phyloP scores from a whole-genome alignment of 148 eudicot species.

The Polygonum maritimum region DNA sequence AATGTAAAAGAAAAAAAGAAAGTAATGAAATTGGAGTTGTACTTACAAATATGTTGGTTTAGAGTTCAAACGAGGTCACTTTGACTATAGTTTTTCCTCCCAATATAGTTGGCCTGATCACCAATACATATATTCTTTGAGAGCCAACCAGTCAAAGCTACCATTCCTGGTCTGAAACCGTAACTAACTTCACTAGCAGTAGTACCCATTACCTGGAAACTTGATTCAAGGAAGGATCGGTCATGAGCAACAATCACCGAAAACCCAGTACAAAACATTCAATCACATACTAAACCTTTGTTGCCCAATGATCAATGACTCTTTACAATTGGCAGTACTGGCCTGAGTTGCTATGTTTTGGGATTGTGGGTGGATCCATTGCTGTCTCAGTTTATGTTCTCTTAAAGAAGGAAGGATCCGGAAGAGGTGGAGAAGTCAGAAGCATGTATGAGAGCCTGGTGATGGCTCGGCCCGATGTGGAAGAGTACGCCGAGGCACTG shows the following conservation, averaged over 20 bases:
- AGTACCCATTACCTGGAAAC: background rate
- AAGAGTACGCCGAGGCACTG: background rate
- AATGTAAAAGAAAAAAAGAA: too few species aligned
- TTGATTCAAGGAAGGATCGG: background rate
- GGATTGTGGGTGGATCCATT: slow-evolving; percentile 28
- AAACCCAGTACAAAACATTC: background rate
- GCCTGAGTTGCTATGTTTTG: slow-evolving; percentile 36
- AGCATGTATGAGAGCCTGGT: slow-evolving; percentile 24
- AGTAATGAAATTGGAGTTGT: too few species aligned
- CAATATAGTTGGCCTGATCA: background rate
- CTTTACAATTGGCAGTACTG: slow-evolving; percentile 19
- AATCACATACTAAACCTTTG: background rate
- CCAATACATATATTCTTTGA: background rate
- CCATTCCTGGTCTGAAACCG: background rate
- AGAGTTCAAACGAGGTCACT: too few species aligned
- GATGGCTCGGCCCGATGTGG: slow-evolving; percentile 2
- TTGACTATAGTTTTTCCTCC: background rate
- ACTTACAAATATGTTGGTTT: too few species aligned
- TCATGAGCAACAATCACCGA: background rate
- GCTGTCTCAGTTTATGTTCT: slow-evolving; percentile 27
- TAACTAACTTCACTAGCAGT: background rate
- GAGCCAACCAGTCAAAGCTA: background rate
- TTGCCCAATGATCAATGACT: slow-evolving; percentile 11
- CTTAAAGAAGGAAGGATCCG: slow-evolving; percentile 28
- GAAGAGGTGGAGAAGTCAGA: slow-evolving; percentile 10